A percentile compares a stretch with the other conserved stretches of the same genome.
These are phyloP conservation scores for Ustilago crameri DNA, from an alignment of 1,284 basidiomycete species.

Conservation along the genomic window DNA sequence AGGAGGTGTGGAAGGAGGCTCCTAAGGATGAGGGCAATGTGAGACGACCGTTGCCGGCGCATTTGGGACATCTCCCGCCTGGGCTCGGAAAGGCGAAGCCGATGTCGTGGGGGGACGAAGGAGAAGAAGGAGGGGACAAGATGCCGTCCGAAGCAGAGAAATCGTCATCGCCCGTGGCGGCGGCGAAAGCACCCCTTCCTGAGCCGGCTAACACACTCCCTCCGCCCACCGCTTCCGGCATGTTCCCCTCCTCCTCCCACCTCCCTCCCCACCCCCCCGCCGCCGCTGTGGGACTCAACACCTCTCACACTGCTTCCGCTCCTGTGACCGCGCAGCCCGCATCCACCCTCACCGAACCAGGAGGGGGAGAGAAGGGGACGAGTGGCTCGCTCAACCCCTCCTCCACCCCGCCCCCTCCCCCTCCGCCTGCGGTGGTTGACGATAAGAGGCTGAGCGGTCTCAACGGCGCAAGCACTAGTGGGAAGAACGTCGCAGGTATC, in stretches of 20 bases:
- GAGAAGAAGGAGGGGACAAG: too few relatives aligned
- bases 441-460: too few relatives aligned
- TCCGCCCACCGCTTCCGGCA: neutral
- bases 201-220: slow-evolving; percentile 4
- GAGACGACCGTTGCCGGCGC: neutral
- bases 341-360: neutral
- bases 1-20: neutral
- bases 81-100: too few relatives aligned
- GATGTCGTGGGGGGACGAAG: neutral
- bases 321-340: neutral
- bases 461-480: neutral
- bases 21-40: too few relatives aligned
- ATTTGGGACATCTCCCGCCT: neutral
- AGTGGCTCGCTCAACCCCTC: slow-evolving; percentile 18
- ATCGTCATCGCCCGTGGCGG: neutral
- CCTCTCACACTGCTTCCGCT: too few relatives aligned
- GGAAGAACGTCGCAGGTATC: slow-evolving; percentile 4
- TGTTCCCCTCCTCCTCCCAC: too few relatives aligned
- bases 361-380: neutral
- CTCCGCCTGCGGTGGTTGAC: neutral
- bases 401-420: slow-evolving; percentile 8
- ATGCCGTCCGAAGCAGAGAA: neutral
- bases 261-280: too few relatives aligned
- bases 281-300: too few relatives aligned
- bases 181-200: slow-evolving; percentile 16